Conservation (phyloP, 305 asterid genomes). For the Fraxinus velutina region DNA sequence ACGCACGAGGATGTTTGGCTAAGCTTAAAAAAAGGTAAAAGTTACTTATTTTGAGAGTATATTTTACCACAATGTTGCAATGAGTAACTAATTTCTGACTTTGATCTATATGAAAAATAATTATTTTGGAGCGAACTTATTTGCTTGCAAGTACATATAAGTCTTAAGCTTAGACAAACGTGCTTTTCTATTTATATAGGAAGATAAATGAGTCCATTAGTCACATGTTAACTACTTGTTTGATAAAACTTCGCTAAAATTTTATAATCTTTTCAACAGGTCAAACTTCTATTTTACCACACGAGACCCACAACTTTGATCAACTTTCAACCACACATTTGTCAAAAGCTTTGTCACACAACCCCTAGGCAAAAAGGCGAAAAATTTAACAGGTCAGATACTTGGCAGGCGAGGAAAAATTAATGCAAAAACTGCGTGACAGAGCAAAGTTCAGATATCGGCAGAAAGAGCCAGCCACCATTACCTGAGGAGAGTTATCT, state of each 20-base stretch:
- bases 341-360: not conserved
- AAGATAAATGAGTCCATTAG: not conserved
- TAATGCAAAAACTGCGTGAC: not conserved
- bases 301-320: not conserved
- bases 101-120: not conserved
- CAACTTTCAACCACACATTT: not conserved
- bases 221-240: not conserved
- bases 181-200: not conserved
- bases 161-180: not conserved
- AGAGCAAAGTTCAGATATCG: not conserved
- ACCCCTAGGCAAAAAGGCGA: not conserved
- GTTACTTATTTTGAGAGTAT: not conserved
- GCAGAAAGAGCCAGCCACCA: not conserved
- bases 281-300: not conserved
- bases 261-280: not conserved
- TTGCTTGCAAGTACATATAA: not conserved
- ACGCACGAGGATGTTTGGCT: not conserved
- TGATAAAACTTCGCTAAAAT: not conserved
- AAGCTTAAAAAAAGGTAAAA: not conserved
- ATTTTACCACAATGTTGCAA: not conserved
- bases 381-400: not conserved
- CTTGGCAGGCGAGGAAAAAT: not conserved
- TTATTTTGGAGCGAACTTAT: not conserved
- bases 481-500: slow-evolving; percentile 99
- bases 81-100: not conserved